A percentile compares a stretch with the other conserved stretches of the same genome.
phyloP scores from a whole-genome alignment of 1,284 basidiomycete species.

The Golubevia sp. region DNA sequence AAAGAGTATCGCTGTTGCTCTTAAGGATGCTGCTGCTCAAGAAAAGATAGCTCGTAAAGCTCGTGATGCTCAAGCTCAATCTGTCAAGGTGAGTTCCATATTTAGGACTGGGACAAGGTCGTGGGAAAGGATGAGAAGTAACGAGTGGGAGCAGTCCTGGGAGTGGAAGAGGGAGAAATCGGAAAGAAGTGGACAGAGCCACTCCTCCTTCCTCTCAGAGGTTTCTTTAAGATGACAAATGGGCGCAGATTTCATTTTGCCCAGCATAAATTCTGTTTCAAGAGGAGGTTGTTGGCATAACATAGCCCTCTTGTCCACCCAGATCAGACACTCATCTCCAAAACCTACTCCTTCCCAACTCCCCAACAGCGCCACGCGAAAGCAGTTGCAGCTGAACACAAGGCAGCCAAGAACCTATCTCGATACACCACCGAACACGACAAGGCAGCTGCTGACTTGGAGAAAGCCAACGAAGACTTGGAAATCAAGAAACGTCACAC shows the following conservation, averaged over 20 bases:
- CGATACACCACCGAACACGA: conserved; percentile 38
- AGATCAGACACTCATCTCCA: not conserved
- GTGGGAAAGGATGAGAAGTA: no score
- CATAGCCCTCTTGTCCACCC: no score
- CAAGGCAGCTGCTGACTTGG: conserved; percentile 32
- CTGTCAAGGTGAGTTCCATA: conserved; percentile 19
- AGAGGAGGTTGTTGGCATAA: no score
- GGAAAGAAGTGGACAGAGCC: no score
- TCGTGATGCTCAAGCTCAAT: conserved; percentile 37
- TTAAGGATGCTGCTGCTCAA: conserved; percentile 37
- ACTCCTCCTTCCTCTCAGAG: no score
- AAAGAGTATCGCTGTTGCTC: conserved; percentile 36
- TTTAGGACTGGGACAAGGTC: no score
- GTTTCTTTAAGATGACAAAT: no score
- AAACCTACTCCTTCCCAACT: not conserved
- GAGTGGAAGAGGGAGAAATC: no score
- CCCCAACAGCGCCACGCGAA: conserved; percentile 25
- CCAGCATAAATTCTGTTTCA: no score
- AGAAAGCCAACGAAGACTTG: conserved; percentile 43
- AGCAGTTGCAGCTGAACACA: conserved; percentile 42
- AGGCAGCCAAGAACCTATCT: conserved; percentile 39
- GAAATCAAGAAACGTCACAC: conserved; percentile 53
- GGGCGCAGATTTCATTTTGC: no score
- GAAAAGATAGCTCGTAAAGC: conserved; percentile 47
- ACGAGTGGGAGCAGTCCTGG: no score